Base-by-base conservation (phyloP, 106 monocot species). In the Phalaenopsis aphrodite region DNA sequence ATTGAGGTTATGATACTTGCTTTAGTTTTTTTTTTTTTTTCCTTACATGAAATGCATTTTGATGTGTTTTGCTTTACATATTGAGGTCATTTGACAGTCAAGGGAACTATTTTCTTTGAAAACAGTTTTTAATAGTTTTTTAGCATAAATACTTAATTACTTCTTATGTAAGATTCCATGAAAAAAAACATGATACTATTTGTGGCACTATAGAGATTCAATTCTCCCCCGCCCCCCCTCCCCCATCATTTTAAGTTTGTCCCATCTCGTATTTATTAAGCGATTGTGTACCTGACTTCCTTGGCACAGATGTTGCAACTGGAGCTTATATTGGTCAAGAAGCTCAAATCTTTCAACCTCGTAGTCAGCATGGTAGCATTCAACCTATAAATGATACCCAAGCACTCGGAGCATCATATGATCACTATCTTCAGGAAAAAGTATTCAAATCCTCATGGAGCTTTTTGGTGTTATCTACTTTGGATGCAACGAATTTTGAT, bases 361-460 rank as follows among this genome's bases (percentile, higher is more conserved):
- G 16, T 41, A 37, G 45, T 43, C 43, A 43, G n/a, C 74, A 74
- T 19, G n/a, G 42, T 74, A 72, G 41, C 8, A 42, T 74, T 74
- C 74, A 74, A 45, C 15, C 42, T n/a, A 14, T 19, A 19, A 74
- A 74, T 17, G 74, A 74, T 45, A 74, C 42, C 18, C 24, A 43
- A 74, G 42, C 74, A 5, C 74, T 74, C 2, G 74, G 42, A 42
- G 41, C 74, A 43, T 42, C 74, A 43, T 74, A 74, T 74, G 74
- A 74, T 43, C 41, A 19, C 4, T 74, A 74, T 74, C 74, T 74
- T 43, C 74, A 74, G 43, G 42, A 42, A 43, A 15, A 14, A 74
- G 41, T 43, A 43, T 74, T 19, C 43, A 42, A 4, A 17, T 45
- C 16, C n/a, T 42, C 4, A 43, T 52, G 52, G 12, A 52, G 14